These are phyloP conservation scores for Botryotinia calthae DNA, from an alignment of 2,329 filamentous ascomycete species.

Conservation along the genomic window DNA sequence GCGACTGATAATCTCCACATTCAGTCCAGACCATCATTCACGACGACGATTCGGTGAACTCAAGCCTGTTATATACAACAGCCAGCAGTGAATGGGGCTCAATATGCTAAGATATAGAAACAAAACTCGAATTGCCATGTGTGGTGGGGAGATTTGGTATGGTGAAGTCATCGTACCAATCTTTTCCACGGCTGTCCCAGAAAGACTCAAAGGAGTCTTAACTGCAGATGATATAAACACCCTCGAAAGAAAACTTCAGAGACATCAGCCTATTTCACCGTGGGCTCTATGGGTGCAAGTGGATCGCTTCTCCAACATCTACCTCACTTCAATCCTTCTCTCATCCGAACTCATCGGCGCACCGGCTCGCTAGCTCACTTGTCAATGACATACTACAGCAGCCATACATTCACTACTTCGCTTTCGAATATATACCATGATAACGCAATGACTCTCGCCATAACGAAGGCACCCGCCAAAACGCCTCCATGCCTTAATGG, in stretches of 20 bases:
- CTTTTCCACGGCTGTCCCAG: not conserved
- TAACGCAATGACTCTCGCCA: not conserved
- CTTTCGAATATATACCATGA: not conserved
- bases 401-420: not conserved
- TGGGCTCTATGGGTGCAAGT: not conserved
- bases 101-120: not conserved
- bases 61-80: not conserved
- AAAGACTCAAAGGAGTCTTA: not conserved
- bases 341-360: not conserved
- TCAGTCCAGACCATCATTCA: too few relatives aligned
- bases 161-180: not conserved
- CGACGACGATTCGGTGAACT: not conserved
- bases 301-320: not conserved
- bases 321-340: not conserved
- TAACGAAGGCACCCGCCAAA: not conserved
- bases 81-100: too few relatives aligned
- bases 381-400: not conserved
- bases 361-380: not conserved
- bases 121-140: not conserved
- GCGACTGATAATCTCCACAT: not conserved
- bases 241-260: not conserved
- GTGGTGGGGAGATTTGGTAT: not conserved
- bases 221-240: not conserved
- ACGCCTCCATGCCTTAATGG: slow-evolving; percentile 2
- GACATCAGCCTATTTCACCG: not conserved